Conservation (phyloP, 129 eudicot species). For the Lonicera japonica region DNA sequence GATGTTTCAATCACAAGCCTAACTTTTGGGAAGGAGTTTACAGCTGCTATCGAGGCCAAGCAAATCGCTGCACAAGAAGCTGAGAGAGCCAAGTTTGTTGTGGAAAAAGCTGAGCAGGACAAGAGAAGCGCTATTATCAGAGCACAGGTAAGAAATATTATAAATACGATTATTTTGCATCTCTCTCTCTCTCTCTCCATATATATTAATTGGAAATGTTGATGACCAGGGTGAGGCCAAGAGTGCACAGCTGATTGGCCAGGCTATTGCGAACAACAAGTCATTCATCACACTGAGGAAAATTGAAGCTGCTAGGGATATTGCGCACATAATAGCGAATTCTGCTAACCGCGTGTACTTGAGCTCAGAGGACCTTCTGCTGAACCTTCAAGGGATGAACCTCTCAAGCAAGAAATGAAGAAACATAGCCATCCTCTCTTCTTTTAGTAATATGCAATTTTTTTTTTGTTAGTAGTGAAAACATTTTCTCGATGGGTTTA, state of each 20-base stretch:
- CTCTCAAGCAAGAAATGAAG: not conserved
- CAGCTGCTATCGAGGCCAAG: conserved; percentile 62
- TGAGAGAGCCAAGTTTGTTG: conserved; percentile 68
- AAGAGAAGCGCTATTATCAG: conserved; percentile 57
- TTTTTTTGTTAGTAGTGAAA: too few species aligned
- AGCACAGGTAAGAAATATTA: conserved; percentile 45
- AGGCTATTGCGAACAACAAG: conserved; percentile 23
- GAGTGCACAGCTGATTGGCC: conserved; percentile 25
- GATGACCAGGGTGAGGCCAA: conserved; percentile 25
- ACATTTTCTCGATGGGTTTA: too few species aligned
- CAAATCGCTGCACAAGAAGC: conserved; percentile 80
- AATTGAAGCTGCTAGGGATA: conserved; percentile 31
- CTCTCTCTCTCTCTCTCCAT: not conserved
- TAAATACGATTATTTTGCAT: not conserved
- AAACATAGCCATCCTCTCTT: not conserved
- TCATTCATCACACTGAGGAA: conserved; percentile 22
- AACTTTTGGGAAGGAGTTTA: conserved; percentile 61
- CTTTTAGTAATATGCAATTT: too few species aligned
- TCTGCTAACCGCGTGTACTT: not conserved
- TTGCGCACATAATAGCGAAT: conserved; percentile 1
- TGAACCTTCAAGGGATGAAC: not conserved
- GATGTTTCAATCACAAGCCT: conserved; percentile 60
- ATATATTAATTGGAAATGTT: not conserved
- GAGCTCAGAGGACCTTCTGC: conserved; percentile 2
- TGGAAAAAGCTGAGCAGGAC: conserved; percentile 77